These are phyloP conservation scores for Penicillium sp. DNA, from an alignment of 2,329 filamentous ascomycete genomes.

Conservation along the genomic window DNA sequence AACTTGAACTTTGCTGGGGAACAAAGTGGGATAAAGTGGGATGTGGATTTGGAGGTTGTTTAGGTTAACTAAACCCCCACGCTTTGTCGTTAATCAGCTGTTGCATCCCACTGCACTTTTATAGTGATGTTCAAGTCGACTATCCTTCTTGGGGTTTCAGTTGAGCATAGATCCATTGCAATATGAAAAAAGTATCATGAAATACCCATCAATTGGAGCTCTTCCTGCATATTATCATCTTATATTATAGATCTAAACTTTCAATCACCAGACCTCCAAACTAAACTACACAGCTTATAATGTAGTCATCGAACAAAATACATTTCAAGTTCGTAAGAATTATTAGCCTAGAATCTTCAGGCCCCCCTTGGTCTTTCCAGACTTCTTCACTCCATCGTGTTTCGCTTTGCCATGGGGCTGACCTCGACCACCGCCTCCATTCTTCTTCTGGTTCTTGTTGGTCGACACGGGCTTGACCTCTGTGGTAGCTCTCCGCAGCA, in stretches of 20 bases:
- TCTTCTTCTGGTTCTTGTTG: slow-evolving; percentile 58
- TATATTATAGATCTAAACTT: not conserved
- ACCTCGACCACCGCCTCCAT: slow-evolving; percentile 28
- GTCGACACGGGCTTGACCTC: slow-evolving; percentile 78
- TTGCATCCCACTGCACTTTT: not conserved
- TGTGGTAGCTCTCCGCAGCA: slow-evolving; percentile 80
- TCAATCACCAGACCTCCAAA: not conserved
- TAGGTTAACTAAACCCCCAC: not conserved
- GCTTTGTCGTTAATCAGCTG: not conserved
- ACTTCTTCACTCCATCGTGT: slow-evolving; percentile 44
- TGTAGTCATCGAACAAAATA: not conserved
- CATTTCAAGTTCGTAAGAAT: not conserved
- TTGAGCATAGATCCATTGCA: not conserved
- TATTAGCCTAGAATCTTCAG: slow-evolving; percentile 43
- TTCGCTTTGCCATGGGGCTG: slow-evolving; percentile 41
- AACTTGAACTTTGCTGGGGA: too few relatives aligned
- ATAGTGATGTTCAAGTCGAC: not conserved
- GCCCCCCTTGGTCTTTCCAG: slow-evolving; percentile 44
- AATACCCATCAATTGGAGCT: not conserved
- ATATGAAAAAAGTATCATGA: not conserved
- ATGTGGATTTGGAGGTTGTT: not conserved
- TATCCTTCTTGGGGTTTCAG: not conserved
- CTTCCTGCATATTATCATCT: not conserved
- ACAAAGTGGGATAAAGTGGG: not conserved
- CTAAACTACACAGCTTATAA: not conserved